These are phyloP conservation scores for Eucalyptus pauciflora DNA, from an alignment of 345 rosid species.

Conservation along the genomic window DNA sequence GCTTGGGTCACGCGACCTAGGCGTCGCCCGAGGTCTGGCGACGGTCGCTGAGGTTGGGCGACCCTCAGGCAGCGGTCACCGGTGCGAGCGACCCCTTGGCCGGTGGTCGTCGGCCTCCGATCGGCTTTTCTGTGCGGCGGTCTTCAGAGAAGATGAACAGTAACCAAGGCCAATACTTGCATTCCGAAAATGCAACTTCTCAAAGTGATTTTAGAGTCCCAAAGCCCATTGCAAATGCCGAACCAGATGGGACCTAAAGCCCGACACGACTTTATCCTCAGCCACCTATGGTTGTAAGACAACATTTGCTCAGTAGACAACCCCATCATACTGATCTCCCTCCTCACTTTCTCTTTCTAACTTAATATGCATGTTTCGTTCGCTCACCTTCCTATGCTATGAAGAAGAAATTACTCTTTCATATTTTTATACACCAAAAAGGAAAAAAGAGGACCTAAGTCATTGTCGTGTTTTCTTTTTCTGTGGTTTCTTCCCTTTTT, in stretches of 20 bases:
- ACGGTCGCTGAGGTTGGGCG: too few species aligned
- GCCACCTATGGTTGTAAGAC: not conserved
- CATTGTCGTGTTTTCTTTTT: not conserved
- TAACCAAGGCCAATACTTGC: too few species aligned
- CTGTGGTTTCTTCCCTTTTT: not conserved
- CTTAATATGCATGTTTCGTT: not conserved
- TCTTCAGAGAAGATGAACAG: too few species aligned
- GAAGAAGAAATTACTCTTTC: not conserved
- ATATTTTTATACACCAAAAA: not conserved
- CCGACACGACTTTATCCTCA: not conserved
- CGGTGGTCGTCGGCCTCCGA: too few species aligned
- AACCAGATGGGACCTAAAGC: too few species aligned
- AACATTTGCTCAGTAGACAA: not conserved
- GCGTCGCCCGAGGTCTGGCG: rapidly evolving
- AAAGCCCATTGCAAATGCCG: too few species aligned
- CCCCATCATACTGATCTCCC: not conserved
- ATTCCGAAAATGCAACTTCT: too few species aligned
- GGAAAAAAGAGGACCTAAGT: not conserved
- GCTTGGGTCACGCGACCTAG: rapidly evolving
- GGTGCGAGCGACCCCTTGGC: too few species aligned
- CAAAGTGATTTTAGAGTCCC: too few species aligned
- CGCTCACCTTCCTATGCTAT: not conserved
- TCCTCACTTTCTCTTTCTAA: not conserved
- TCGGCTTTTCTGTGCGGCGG: rapidly evolving
- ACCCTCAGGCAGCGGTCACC: too few species aligned